Base-by-base conservation (phyloP, 2,329 filamentous ascomycete species). In the Amauroascus verrucosus region DNA sequence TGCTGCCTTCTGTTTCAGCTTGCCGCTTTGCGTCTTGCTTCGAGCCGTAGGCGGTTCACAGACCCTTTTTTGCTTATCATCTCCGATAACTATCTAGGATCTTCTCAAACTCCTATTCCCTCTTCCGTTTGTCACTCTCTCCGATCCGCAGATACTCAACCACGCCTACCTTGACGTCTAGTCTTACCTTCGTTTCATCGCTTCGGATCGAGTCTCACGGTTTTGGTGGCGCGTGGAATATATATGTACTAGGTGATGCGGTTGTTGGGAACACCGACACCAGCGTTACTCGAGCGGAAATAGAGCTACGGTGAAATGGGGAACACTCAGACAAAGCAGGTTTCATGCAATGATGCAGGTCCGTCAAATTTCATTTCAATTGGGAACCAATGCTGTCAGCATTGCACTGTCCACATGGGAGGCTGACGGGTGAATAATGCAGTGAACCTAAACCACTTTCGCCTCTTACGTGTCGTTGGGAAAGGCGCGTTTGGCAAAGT, bases 401-500 rank as follows among this genome's bases (percentile, higher is more conserved):
- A 2, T 26, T 20, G 1, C 3, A 9, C 26, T 37, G 28, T 8
- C 6, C n/a, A 24, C 16, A 30, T 6, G 32, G 24, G 30, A 47
- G 13, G 18, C 50, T 53, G 44, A 53, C 28, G 14, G 24, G 13
- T 14, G 28, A 28, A n/a, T 35, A 9, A 26, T 35, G n/a, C 40
- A 95, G 93, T 95, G 63, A 97, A 91, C 70, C 83, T 98, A 63
- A 96, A 96, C 67, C 93, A 98, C 72, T 98, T 98, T 72, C 87
- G 91, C 61, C 79, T 98, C 53, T 76, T 97, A 60, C 85, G 93
- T 66, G 93, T 98, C 59, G 93, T 98, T 62, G 93, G 93, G 60
- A 94, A 95, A 71, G 93, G 93, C 64, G 93, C 93, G 54, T 98
- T 98, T 75, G 93, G 93, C 65, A 98, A 98, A 73, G 93, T 98